Conservation (phyloP, 805 yeast species). For the Barnettozyma populi region DNA sequence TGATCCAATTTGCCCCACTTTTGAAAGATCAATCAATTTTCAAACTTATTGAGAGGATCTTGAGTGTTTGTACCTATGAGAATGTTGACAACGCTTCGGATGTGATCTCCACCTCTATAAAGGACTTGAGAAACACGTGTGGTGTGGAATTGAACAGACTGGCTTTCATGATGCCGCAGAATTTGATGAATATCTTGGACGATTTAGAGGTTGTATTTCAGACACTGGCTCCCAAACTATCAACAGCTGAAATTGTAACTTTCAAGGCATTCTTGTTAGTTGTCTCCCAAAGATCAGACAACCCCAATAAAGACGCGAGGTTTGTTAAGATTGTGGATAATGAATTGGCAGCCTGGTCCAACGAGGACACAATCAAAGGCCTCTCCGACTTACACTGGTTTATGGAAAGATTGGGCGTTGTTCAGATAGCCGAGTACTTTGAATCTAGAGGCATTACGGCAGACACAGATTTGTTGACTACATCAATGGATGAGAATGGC, state of each 20-base stretch:
- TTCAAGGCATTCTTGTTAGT: slow-evolving; percentile 89
- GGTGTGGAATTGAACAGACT: slow-evolving; percentile 92
- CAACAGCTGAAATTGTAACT: slow-evolving; percentile 89
- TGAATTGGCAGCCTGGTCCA: slow-evolving; percentile 88
- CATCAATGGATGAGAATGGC: slow-evolving; percentile 90
- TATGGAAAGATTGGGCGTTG: slow-evolving; percentile 95
- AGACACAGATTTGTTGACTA: slow-evolving; percentile 63
- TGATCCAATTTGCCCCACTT: slow-evolving; percentile 90
- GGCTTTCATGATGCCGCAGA: slow-evolving; percentile 92
- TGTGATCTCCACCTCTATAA: slow-evolving; percentile 71
- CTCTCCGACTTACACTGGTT: slow-evolving; percentile 91
- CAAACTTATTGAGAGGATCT: slow-evolving; percentile 76
- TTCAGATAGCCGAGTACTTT: slow-evolving; percentile 87
- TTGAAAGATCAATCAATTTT: slow-evolving; percentile 81
- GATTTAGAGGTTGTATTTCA: slow-evolving; percentile 82
- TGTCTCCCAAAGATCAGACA: slow-evolving; percentile 80
- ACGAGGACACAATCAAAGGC: slow-evolving; percentile 86
- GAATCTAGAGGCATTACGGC: slow-evolving; percentile 76
- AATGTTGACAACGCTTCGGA: slow-evolving; percentile 64
- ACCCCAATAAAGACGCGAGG: slow-evolving; percentile 66
- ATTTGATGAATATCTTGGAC: slow-evolving; percentile 70
- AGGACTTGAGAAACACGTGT: slow-evolving; percentile 85
- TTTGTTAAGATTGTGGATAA: slow-evolving; percentile 91
- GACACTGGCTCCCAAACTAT: slow-evolving; percentile 64
- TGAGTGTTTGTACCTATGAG: slow-evolving; percentile 78